Base-by-base conservation (phyloP, 83 land plant genomes). In the Diphasiastrum complanatum region DNA sequence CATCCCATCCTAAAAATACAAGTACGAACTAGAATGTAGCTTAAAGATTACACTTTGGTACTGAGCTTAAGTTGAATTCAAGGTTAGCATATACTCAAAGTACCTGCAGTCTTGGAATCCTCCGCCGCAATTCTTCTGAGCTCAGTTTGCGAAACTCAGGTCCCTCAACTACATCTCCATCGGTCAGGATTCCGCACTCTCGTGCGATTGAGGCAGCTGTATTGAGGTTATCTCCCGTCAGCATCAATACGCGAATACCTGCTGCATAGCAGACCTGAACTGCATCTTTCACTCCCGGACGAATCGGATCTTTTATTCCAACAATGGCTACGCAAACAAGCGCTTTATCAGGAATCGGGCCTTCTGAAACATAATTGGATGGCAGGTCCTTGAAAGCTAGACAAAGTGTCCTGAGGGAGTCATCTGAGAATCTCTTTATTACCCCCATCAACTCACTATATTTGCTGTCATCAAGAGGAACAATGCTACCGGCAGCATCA, bases 151-250 rank as follows among this genome's bases (percentile, higher is more conserved):
- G 73, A 47, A 87, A 87, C 5, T 57, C 79, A 37, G 88, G 83
- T 25, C 92, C 92, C 67, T 84, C 92, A 72, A 86, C 88, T n/a
- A n/a, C n/a, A 5, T 85, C 92, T 27, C 71, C 74, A 41, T 83
- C 90, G 38, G 86, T 84, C 25, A 89, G 43, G 41, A 90, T 90
- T 6, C 93, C 87, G 74, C 86, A 83, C 70, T 90, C 96, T 33
- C 82, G 60, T 58, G 96, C 95, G 56, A 90, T 90, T 53, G 96
- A 83, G 71, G 80, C 83, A 16, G 93, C 95, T 26, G 89, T 90
- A 47, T 73, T 76, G 11, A 83, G 74, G 69, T 89, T 85, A 52
- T 90, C 96, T 36, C 96, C 96, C 14, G 93, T 90, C 18, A 90
- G 83, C 96, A 90, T 90, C 45, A 84, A 51, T 22, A 90, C 89